phyloP scores from a whole-genome alignment of 139 green algal genomes.

The Dunaliella primolecta region DNA sequence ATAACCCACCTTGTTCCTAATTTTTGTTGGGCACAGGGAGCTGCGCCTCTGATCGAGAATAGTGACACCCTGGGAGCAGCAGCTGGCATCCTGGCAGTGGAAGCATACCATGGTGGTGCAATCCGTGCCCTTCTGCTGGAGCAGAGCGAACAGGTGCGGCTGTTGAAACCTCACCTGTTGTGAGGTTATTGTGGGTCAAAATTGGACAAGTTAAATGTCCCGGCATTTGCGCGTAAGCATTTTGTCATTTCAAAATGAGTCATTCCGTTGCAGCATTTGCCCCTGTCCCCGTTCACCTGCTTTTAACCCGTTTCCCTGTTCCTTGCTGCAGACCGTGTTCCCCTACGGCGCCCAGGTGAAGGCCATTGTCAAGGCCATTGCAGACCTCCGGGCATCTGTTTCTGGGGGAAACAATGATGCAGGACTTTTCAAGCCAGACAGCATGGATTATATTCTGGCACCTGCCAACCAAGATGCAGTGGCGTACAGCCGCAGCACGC shows the following conservation, averaged over 20 bases:
- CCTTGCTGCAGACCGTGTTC: conserved; percentile 5
- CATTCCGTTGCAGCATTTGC: neutral
- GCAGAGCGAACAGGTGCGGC: neutral
- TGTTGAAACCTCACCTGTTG: neutral
- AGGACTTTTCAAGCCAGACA: neutral
- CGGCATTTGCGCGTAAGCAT: neutral
- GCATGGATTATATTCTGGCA: neutral
- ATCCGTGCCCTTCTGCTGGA: conserved; percentile 33
- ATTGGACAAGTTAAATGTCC: neutral
- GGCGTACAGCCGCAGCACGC: conserved; percentile 15
- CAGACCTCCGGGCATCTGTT: neutral
- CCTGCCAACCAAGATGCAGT: conserved; percentile 23
- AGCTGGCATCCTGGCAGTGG: conserved; percentile 42
- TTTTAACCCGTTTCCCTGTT: neutral
- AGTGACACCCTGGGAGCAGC: conserved; percentile 22
- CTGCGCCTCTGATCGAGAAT: conserved; percentile 20
- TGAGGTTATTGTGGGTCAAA: neutral
- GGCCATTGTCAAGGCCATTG: conserved; percentile 4
- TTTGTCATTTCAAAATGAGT: neutral
- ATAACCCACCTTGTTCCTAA: neutral
- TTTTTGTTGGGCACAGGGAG: conserved; percentile 5
- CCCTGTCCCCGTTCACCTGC: too few relatives aligned
- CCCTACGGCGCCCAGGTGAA: neutral
- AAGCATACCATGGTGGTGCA: conserved; percentile 54
- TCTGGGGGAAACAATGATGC: neutral